Evolutionary conservation across 192 early-diverging fungal genomes (phyloP).

Genomic region (Thamnidium elegans): DNA sequence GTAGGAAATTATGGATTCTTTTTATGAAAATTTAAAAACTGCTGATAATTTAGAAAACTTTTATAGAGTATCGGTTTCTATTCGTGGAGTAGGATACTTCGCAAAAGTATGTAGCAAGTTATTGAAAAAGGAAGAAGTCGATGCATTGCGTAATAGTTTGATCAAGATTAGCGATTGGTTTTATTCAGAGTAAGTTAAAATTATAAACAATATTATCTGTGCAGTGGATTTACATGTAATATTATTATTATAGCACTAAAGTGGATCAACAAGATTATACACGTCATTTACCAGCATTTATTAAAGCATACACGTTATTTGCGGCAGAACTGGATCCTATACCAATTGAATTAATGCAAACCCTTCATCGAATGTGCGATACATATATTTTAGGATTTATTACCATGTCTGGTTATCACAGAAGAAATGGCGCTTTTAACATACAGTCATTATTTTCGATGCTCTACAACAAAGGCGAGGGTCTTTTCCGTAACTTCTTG

Average conservation of each 20-base stretch:
- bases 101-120: slow-evolving; percentile 54
- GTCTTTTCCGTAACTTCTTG: slow-evolving; percentile 40
- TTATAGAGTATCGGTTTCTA: slow-evolving; percentile 58
- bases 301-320: slow-evolving; percentile 61
- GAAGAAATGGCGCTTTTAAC: slow-evolving; percentile 44
- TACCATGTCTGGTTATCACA: slow-evolving; percentile 42
- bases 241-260: slow-evolving; percentile 28
- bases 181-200: slow-evolving; percentile 49
- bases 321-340: slow-evolving; percentile 45
- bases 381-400: slow-evolving; percentile 49
- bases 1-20: slow-evolving; percentile 47
- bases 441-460: slow-evolving; percentile 52
- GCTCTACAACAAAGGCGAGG: slow-evolving; percentile 49
- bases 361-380: slow-evolving; percentile 42
- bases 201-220: not conserved
- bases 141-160: slow-evolving; percentile 42
- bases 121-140: slow-evolving; percentile 41
- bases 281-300: slow-evolving; percentile 53
- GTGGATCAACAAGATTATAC: not conserved
- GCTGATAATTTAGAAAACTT: slow-evolving; percentile 30
- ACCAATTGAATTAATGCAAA: slow-evolving; percentile 43
- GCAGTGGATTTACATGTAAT: not conserved
- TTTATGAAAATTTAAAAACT: slow-evolving; percentile 41
- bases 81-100: slow-evolving; percentile 70
- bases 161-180: slow-evolving; percentile 49